A percentile compares a stretch with the other conserved stretches of the same genome.
Conservation (phyloP, 2,329 filamentous ascomycete species). For the Decorospora gaudefroyi region DNA sequence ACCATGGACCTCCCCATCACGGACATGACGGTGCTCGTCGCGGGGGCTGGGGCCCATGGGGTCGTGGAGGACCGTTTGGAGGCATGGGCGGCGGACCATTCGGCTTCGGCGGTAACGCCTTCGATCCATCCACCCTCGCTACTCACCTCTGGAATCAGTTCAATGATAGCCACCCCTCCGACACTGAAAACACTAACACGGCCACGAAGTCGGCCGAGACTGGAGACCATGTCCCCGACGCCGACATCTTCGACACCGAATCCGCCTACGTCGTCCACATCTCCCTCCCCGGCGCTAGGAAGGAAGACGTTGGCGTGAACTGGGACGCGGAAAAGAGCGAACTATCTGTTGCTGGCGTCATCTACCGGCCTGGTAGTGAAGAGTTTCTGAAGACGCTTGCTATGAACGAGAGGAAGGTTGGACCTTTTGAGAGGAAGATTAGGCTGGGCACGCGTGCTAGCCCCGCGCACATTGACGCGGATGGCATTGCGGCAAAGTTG, state of each 20-base stretch:
- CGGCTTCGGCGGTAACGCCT: conserved; percentile 14
- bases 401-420: conserved; percentile 70
- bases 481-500: conserved; percentile 72
- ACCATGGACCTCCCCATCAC: conserved; percentile 21
- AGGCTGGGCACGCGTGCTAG: conserved; percentile 60
- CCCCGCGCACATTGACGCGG: conserved; percentile 66
- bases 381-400: conserved; percentile 68
- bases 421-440: conserved; percentile 73
- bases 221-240: conserved; percentile 63
- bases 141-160: conserved; percentile 45
- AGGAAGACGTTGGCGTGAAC: conserved; percentile 75
- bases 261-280: conserved; percentile 67
- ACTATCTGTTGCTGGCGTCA: conserved; percentile 71
- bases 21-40: conserved; percentile 23
- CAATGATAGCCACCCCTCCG: conserved; percentile 23
- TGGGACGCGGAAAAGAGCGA: conserved; percentile 72
- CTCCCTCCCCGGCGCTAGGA: conserved; percentile 76
- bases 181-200: conserved; percentile 17
- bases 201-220: conserved; percentile 18
- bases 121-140: conserved; percentile 37
- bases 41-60: conserved; percentile 36
- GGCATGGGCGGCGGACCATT: conserved; percentile 16
- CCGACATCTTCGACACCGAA: conserved; percentile 74
- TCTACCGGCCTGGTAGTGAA: conserved; percentile 71
- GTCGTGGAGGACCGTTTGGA: conserved; percentile 21